Conservation (phyloP, 805 yeast genomes). For the Zygosaccharomyces gambellarensis region DNA sequence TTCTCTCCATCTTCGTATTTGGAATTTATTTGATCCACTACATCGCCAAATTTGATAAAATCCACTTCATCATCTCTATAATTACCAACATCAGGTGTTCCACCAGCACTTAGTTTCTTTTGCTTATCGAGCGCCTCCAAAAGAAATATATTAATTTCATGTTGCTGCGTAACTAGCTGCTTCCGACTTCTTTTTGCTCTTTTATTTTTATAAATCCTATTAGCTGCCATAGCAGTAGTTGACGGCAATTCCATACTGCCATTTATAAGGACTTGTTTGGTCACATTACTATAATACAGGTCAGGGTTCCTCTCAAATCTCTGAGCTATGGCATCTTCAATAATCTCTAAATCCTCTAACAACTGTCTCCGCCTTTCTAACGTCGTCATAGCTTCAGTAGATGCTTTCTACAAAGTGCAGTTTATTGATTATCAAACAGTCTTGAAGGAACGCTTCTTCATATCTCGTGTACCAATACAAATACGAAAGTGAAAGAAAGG, state of each 20-base stretch:
- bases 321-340: slow-evolving; percentile 61
- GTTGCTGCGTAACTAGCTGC: slow-evolving; percentile 57
- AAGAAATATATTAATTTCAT: slow-evolving; percentile 55
- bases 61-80: slow-evolving; percentile 32
- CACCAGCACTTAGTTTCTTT: slow-evolving; percentile 18
- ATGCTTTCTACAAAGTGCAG: background rate
- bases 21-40: slow-evolving; percentile 10
- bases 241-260: slow-evolving; percentile 9
- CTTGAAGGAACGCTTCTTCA: background rate
- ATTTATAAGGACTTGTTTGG: slow-evolving; percentile 4
- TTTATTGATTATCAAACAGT: background rate
- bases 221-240: slow-evolving; percentile 22
- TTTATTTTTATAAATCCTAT: slow-evolving; percentile 31
- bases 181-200: slow-evolving; percentile 42
- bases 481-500: background rate
- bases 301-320: slow-evolving; percentile 61
- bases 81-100: slow-evolving; percentile 28
- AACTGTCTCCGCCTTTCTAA: slow-evolving; percentile 39
- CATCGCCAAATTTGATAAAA: slow-evolving; percentile 26
- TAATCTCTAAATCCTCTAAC: slow-evolving; percentile 63
- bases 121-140: slow-evolving; percentile 41
- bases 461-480: background rate
- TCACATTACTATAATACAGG: slow-evolving; percentile 37
- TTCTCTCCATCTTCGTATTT: slow-evolving; percentile 25
- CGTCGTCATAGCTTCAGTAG: slow-evolving; percentile 3